Conservation (phyloP, 495 filamentous ascomycete genomes). For the Aspergillus egyptiacus region DNA sequence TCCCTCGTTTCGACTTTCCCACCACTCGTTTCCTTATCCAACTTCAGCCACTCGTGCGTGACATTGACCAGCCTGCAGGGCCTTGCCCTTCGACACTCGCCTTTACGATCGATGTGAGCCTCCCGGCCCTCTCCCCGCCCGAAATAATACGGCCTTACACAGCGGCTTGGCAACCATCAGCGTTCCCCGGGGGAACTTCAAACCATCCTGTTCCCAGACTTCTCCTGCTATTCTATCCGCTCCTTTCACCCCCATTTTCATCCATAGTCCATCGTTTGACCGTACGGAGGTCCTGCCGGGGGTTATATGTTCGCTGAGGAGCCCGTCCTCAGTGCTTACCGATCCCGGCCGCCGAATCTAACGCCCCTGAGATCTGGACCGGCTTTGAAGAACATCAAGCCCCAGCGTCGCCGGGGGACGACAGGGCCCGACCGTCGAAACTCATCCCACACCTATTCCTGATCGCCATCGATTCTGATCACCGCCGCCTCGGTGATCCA, state of each 20-base stretch:
- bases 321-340: constrained; percentile 4
- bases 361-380: constrained; percentile 16
- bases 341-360: constrained; percentile 5
- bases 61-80: constrained; percentile 14
- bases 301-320: constrained; percentile 12
- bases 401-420: background rate
- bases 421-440: constrained; percentile 3
- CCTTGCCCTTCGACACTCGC: constrained; percentile 20
- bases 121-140: constrained; percentile 20
- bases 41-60: background rate
- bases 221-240: background rate
- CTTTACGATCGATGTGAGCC: constrained; percentile 17
- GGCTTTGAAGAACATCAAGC: constrained; percentile 1
- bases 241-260: constrained; percentile 5
- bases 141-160: constrained; percentile 17
- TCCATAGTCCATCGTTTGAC: constrained; percentile 1
- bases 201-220: background rate
- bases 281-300: constrained; percentile 6
- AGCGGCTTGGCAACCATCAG: constrained; percentile 18
- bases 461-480: background rate
- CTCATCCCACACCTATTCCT: background rate
- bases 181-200: constrained; percentile 6
- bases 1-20: constrained; percentile 3
- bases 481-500: constrained; percentile 26
- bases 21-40: constrained; percentile 1